Evolutionary conservation across 23 red algal species (phyloP).

Genomic region (Cyanidioschyzon merolae): DNA sequence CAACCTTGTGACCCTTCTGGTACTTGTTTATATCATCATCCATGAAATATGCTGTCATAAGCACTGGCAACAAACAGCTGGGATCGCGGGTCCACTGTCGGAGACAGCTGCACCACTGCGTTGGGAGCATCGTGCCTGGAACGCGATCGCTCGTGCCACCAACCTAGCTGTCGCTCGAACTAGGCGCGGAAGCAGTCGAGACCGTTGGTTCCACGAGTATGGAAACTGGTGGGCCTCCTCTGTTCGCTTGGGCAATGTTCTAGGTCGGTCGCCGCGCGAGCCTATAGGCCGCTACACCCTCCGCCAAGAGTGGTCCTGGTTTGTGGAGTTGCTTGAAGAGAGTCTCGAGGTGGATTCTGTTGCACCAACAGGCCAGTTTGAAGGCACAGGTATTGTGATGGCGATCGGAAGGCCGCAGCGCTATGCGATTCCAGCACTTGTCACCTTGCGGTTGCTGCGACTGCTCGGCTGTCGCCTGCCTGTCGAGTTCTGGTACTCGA

Average conservation of each 20-base stretch:
- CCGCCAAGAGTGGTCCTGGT: neutral
- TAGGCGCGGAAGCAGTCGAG: neutral
- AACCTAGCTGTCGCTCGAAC: neutral
- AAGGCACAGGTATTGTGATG: neutral
- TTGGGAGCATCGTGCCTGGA: neutral
- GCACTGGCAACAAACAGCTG: neutral
- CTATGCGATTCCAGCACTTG: neutral
- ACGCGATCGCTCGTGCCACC: neutral
- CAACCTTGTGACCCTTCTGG: neutral
- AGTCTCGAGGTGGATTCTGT: neutral
- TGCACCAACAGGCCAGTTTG: neutral
- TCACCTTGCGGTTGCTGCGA: constrained; percentile 4
- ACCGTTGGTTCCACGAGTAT: neutral
- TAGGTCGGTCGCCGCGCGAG: neutral
- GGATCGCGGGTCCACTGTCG: neutral
- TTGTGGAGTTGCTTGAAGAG: neutral
- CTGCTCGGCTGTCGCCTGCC: neutral
- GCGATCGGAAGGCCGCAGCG: neutral
- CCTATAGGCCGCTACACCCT: neutral
- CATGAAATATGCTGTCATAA: neutral
- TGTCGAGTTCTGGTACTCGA: constrained; percentile 8
- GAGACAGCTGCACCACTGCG: neutral
- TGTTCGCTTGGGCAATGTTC: neutral
- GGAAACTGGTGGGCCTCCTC: neutral
- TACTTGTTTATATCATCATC: neutral